Base-by-base conservation (phyloP, 2,329 filamentous ascomycete species). In the Diplodia corticola region DNA sequence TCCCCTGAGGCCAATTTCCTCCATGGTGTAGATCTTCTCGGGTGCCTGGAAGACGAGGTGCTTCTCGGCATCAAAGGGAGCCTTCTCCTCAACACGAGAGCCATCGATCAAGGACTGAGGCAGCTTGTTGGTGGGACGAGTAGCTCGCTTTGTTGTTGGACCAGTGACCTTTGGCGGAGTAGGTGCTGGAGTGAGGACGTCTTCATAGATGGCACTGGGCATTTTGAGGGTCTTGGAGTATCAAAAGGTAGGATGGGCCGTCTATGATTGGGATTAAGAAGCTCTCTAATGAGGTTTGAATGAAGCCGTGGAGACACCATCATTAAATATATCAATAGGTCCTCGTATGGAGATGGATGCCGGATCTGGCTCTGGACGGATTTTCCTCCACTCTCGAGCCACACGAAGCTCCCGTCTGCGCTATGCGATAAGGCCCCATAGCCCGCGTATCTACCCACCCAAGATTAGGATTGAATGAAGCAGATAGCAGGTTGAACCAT, bases 11-110 rank as follows among this genome's bases (percentile, higher is more conserved):
- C 54, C 67, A 17, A 69, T 63, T 12, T 69, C 68, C 26, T 61
- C 37, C 49, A 69, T 53, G 3, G 48, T 55, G 9, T 65, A 33
- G 44, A 68, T 51, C 33, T 67, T 69, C 20, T 48, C 10, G 2
- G 67, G 50, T 2, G 28, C 5, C 35, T 49, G 24, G 53, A 30
- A 69, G 24, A n/a, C 46, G 1, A 69, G 54, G 30, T 69, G 68
- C 28, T 63, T 69, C 20, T 46, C 20, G 7, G 63, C 28, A 26
- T 68, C 50, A 15, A 69, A 69, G 2, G 33, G 4, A 6, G 44
- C 6, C 10, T 7, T 12, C 35, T 40, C 44, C 54, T 22, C 17
- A 15, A 57, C 2, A 3, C 35, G 35, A 20, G 54, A 22, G 7
- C 20, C 54, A n/a, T 57, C 54, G 7, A 44, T 57, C 54, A 57